Evolutionary conservation across 2,329 filamentous ascomycete genomes (phyloP).

Genomic region (Penicillium vulpinum): DNA sequence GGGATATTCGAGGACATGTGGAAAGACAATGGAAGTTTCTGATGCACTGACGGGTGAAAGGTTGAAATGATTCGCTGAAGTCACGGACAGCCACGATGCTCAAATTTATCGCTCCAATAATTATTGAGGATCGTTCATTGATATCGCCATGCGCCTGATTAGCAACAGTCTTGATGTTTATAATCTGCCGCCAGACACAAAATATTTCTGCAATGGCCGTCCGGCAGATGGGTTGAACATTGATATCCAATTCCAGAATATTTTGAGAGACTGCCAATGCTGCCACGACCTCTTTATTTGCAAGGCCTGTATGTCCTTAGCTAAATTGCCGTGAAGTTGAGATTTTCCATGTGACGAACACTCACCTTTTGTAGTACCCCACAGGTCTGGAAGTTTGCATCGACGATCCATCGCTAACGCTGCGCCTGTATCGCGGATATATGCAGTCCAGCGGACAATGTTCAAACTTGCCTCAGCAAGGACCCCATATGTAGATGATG

Average conservation of each 20-base stretch:
- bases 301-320: neutral
- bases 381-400: constrained; percentile 17
- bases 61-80: constrained; percentile 11
- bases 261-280: neutral
- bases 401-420: constrained; percentile 15
- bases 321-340: neutral
- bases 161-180: constrained; percentile 12
- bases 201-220: constrained; percentile 17
- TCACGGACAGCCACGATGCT: neutral
- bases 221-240: constrained; percentile 14
- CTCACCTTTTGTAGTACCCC: constrained; percentile 6
- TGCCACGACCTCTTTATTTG: neutral
- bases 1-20: constrained; percentile 15
- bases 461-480: constrained; percentile 22
- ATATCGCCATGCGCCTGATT: neutral
- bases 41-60: constrained; percentile 17
- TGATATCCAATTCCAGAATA: constrained; percentile 2
- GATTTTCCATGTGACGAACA: neutral
- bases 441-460: constrained; percentile 24
- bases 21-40: constrained; percentile 9
- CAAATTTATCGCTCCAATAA: neutral
- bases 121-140: neutral
- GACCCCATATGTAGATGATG: constrained; percentile 18
- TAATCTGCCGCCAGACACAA: constrained; percentile 18
- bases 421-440: constrained; percentile 28